A percentile compares a stretch with the other conserved stretches of the same genome.
Conservation (phyloP, 164 flowering plant species). For the Magnolia kwangsiensis region DNA sequence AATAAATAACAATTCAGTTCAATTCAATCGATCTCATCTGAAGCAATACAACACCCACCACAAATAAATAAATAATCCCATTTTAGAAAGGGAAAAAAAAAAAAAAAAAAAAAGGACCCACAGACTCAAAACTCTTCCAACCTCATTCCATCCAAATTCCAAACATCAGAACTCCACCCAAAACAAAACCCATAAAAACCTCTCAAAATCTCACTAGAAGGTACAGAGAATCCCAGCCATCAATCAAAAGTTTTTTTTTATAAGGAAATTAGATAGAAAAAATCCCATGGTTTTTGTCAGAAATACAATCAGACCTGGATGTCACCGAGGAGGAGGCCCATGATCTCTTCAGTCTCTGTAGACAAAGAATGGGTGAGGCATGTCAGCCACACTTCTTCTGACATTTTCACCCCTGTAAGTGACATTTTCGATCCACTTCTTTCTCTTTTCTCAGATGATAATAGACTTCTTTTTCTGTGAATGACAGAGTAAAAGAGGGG, state of each 20-base stretch:
- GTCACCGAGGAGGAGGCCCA: constrained; percentile 98
- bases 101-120: too few species aligned
- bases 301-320: constrained; percentile 46
- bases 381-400: constrained; percentile 92
- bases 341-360: constrained; percentile 93
- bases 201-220: neutral
- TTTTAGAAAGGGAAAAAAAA: neutral
- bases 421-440: constrained; percentile 14
- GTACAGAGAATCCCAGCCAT: neutral
- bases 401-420: constrained; percentile 75
- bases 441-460: neutral
- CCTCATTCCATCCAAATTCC: neutral
- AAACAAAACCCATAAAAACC: neutral
- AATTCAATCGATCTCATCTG: too few species aligned
- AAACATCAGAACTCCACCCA: neutral
- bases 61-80: too few species aligned
- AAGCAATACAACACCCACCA: too few species aligned
- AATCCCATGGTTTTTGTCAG: neutral
- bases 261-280: neutral
- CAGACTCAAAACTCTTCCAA: neutral
- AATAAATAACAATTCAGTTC: too few species aligned
- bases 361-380: constrained; percentile 92
- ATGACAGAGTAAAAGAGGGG: neutral
- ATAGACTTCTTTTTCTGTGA: neutral
- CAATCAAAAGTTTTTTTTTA: neutral